Percentiles rank a stretch among this genome's conserved stretches.
Conservation (phyloP, 768 basidiomycete species). For the Boletellus ananiceps region DNA sequence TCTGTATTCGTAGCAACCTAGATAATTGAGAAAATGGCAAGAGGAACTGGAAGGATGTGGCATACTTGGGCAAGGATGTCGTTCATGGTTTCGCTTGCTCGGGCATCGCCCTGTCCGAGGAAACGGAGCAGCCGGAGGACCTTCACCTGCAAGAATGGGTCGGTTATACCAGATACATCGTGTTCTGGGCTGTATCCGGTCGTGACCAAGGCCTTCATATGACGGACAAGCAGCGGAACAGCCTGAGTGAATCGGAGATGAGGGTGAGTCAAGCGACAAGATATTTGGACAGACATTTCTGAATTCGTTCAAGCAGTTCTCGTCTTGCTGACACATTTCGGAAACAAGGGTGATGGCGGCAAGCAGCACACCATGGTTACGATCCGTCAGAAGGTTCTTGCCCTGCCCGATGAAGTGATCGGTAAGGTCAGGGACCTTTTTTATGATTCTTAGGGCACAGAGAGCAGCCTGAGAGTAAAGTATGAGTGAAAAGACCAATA, state of each 20-base stretch:
- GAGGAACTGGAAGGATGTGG: not conserved
- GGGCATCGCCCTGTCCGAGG: slow-evolving; percentile 79
- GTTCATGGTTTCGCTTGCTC: slow-evolving; percentile 95
- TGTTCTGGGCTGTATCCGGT: slow-evolving; percentile 98
- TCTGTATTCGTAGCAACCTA: slow-evolving; percentile 99
- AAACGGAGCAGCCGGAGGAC: slow-evolving; percentile 82
- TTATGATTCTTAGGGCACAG: slow-evolving; percentile 90
- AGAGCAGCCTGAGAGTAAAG: slow-evolving; percentile 68
- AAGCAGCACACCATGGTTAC: slow-evolving; percentile 94
- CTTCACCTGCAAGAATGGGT: slow-evolving; percentile 93
- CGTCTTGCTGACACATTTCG: slow-evolving; percentile 87
- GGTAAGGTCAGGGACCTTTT: slow-evolving; percentile 92
- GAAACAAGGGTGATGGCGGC: slow-evolving; percentile 92
- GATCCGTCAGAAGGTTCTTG: slow-evolving; percentile 87
- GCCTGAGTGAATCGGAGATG: slow-evolving; percentile 46
- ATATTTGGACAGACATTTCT: slow-evolving; percentile 59
- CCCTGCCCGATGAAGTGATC: slow-evolving; percentile 89
- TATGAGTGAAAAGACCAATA: not conserved
- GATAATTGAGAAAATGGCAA: slow-evolving; percentile 1
- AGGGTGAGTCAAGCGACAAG: slow-evolving; percentile 4
- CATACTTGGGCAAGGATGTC: slow-evolving; percentile 92
- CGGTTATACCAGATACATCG: slow-evolving; percentile 98
- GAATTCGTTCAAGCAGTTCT: slow-evolving; percentile 74
- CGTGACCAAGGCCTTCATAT: slow-evolving; percentile 90
- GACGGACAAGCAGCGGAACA: slow-evolving; percentile 89